Evolutionary conservation across 352 stramenopile species (phyloP), one percentile per base, ranked within the genome.

Genomic region (Blastocystis sp.): DNA sequence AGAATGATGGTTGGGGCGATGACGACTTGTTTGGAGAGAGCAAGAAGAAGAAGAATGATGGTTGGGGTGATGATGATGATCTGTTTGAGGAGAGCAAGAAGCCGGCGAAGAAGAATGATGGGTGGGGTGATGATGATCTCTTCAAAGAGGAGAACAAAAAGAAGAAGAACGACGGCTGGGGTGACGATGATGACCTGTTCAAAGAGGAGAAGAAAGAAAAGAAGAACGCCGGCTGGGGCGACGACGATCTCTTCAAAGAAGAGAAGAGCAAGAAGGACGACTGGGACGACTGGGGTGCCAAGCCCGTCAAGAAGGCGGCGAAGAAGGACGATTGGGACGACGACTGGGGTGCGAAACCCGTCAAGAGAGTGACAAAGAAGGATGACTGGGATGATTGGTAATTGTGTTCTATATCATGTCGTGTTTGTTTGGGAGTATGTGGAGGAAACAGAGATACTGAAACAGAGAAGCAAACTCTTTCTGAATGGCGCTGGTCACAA

Each of bases 341-440:
- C 24, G 74, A 69, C 33, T 85, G 74, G 74, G 51, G 66, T 51
- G 55, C 55, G 33, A 67, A 85, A 31, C 74, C 74, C 19, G 37
- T 35, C 16, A 77, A 51, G 29, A 37, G 29, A 1, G 60, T 19
- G 33, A 26, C 19, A 13, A 78, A 55, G 41, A 60, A 55, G 63
- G 63, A 74, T 24, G 74, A 85, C 61, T 81, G 70, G 74, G 31
- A 67, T 55, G 69, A 69, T 70, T 67, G 66, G 74, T 55, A 55
- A 55, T 55, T 16, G 45, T 63, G 70, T 81, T 21, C 26, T 39
- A 63, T n/a, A 63, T 3, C 33, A 37, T 81, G 26, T 12, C 51
- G 37, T 85, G 59, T 85, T 85, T 85, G 50, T 37, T 3, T 50
- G 39, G 33, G 16, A 85, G 59, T 85, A 70, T 85, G 50, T 37